A percentile compares a stretch with the other conserved stretches of the same genome.
Evolutionary conservation across 2,329 filamentous ascomycete species (phyloP).

Genomic region (Cercospora zeina): DNA sequence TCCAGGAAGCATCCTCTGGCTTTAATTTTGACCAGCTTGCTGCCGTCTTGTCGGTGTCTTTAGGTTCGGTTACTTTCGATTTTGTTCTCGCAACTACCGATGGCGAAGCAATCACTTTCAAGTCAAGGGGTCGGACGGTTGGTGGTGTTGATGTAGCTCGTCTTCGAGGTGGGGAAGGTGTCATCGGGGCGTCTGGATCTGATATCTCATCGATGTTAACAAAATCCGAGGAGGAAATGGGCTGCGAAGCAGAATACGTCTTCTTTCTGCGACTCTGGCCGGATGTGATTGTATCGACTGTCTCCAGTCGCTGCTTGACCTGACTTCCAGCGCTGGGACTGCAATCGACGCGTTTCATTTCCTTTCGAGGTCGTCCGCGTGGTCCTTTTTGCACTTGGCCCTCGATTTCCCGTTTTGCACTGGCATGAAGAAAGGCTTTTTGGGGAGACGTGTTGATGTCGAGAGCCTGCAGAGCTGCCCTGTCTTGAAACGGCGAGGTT

Average conservation of each 20-base stretch:
- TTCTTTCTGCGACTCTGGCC: not conserved
- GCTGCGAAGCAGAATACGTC: constrained; percentile 27
- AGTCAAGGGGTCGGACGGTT: constrained; percentile 27
- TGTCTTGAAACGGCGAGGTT: constrained; percentile 23
- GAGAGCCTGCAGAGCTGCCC: constrained; percentile 32
- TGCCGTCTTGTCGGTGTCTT: constrained; percentile 3
- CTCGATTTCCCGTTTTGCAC: not conserved
- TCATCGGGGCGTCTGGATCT: constrained; percentile 36
- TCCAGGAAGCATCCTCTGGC: constrained; percentile 36
- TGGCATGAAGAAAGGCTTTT: constrained; percentile 12
- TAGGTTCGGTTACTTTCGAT: not conserved
- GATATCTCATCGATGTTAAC: constrained; percentile 40
- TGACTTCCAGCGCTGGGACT: constrained; percentile 24
- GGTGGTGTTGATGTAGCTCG: constrained; percentile 33
- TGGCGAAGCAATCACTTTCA: constrained; percentile 24
- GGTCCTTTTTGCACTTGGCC: constrained; percentile 17
- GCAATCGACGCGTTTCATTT: not conserved
- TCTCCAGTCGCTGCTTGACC: constrained; percentile 17
- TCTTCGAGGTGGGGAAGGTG: constrained; percentile 38
- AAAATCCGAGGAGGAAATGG: constrained; percentile 24
- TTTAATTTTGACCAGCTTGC: constrained; percentile 27
- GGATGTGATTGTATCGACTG: not conserved
- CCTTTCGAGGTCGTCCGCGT: constrained; percentile 33
- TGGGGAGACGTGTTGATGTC: constrained; percentile 32
- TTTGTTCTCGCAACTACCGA: constrained; percentile 14